Base-by-base conservation (phyloP, 352 stramenopile genomes). In the Globisporangium canariense region DNA sequence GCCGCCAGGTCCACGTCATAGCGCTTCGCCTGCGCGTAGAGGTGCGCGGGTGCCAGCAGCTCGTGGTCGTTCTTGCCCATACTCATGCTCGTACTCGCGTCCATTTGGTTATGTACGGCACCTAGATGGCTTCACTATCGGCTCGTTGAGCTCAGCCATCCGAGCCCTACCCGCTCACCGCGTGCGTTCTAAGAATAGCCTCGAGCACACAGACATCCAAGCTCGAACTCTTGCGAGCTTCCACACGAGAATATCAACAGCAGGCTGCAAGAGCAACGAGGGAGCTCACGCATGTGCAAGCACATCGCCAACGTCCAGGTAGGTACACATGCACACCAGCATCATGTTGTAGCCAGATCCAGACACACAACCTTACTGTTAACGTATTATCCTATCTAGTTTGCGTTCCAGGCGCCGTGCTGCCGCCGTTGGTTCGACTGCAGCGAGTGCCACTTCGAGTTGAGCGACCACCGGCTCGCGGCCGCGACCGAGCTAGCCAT, bases 341-440 rank as follows among this genome's bases (percentile, higher is more conserved):
- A 28, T 28, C 28, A 34, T 28, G n/a, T 8, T 22, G 11, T 10
- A 10, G 7, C 34, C 34, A 40, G 34, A 40, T 11, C 34, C 34
- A 14, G 25, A 28, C 25, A 28, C 25, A 28, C 25, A 28, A 28
- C 25, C 25, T 28, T 28, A 28, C 0, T 28, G 25, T 2, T 28
- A 28, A 28, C 25, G 25, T 28, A 28, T 28, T 28, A 28, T 28
- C 25, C 25, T 28, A 28, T 28, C 25, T 28, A 28, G 25, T 81
- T 82, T 41, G 73, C 80, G 8, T 91, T 91, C 69, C 81, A 68
- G 45, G 76, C 82, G 32, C 77, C 82, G 51, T 91, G 84, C 69
- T 93, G 82, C 69, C 76, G 71, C 16, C 82, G 79, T 49, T 93
- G 81, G 84, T 93, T 91, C 62, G 82, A 91, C 65, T 93, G 82